Conservation (phyloP, 1,284 basidiomycete genomes). For the Boletus austroedulis region DNA sequence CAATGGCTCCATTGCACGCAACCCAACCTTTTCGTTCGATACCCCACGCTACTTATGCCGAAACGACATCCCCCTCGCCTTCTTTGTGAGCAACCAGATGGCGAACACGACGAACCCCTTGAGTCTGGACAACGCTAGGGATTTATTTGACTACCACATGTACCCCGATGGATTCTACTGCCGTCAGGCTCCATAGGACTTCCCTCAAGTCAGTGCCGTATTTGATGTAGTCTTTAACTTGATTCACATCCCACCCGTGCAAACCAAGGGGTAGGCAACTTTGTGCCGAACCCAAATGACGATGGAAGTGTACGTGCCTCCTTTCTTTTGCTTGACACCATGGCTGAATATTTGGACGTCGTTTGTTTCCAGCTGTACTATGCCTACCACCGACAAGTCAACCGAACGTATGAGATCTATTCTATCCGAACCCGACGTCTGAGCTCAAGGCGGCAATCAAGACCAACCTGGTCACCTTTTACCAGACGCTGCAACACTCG, state of each 20-base stretch:
- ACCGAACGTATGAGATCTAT: too few relatives aligned
- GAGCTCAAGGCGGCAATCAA: constrained; percentile 27
- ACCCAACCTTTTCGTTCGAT: constrained; percentile 28
- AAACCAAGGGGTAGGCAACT: constrained; percentile 25
- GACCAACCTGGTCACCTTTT: constrained; percentile 24
- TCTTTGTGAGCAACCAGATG: constrained; percentile 31
- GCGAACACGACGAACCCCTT: constrained; percentile 11
- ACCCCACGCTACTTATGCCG: constrained; percentile 26
- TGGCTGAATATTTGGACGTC: constrained; percentile 5
- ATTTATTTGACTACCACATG: constrained; percentile 19
- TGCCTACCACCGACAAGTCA: constrained; percentile 22
- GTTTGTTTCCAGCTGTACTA: constrained; percentile 13
- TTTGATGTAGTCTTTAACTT: background rate
- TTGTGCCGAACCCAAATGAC: constrained; percentile 16
- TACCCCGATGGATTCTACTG: constrained; percentile 26
- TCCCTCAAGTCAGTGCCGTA: constrained; percentile 1
- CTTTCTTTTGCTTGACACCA: background rate
- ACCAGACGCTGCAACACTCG: constrained; percentile 16
- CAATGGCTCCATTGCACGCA: constrained; percentile 28
- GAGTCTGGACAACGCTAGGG: constrained; percentile 17
- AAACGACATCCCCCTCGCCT: constrained; percentile 29
- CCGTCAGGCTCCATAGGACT: constrained; percentile 18
- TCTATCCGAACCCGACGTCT: constrained; percentile 22
- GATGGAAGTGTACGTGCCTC: constrained; percentile 13
- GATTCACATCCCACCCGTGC: constrained; percentile 13